phyloP scores from a whole-genome alignment of 805 yeast genomes.

The Teunomyces barrocoloradensis region DNA sequence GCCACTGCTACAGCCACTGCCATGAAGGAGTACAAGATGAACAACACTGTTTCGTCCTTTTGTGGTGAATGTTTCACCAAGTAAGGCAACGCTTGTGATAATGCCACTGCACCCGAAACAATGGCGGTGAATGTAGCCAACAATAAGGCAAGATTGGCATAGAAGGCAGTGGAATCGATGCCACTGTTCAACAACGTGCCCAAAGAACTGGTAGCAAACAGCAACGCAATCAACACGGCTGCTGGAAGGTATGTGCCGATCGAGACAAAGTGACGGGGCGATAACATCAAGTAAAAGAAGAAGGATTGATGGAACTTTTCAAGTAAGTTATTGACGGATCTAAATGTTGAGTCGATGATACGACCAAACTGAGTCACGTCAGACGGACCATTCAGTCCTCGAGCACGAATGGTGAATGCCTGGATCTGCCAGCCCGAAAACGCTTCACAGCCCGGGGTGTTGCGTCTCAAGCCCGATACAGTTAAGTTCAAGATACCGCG shows the following conservation, averaged over 20 bases:
- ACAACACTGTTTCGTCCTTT: constrained; percentile 14
- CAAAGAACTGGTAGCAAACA: constrained; percentile 68
- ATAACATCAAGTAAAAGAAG: constrained; percentile 81
- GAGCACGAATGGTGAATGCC: constrained; percentile 76
- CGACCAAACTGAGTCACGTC: constrained; percentile 94
- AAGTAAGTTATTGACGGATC: constrained; percentile 85
- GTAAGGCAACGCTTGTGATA: constrained; percentile 27
- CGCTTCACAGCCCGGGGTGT: constrained; percentile 75
- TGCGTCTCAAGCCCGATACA: constrained; percentile 59
- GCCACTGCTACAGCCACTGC: constrained; percentile 13
- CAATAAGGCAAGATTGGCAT: constrained; percentile 21
- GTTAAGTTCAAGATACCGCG: constrained; percentile 70
- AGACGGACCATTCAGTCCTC: constrained; percentile 43
- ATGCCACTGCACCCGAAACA: constrained; percentile 21
- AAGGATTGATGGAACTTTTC: constrained; percentile 98
- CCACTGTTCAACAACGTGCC: constrained; percentile 51
- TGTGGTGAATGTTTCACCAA: constrained; percentile 12
- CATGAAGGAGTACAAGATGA: constrained; percentile 17
- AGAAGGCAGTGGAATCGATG: constrained; percentile 21
- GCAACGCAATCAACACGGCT: constrained; percentile 66
- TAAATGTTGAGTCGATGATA: constrained; percentile 78
- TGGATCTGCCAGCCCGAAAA: constrained; percentile 97
- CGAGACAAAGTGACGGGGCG: constrained; percentile 80
- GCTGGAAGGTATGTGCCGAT: constrained; percentile 92
- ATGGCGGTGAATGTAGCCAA: constrained; percentile 27